These are phyloP conservation scores for Diplodia seriata DNA, from an alignment of 2,329 filamentous ascomycete species.

Conservation along the genomic window DNA sequence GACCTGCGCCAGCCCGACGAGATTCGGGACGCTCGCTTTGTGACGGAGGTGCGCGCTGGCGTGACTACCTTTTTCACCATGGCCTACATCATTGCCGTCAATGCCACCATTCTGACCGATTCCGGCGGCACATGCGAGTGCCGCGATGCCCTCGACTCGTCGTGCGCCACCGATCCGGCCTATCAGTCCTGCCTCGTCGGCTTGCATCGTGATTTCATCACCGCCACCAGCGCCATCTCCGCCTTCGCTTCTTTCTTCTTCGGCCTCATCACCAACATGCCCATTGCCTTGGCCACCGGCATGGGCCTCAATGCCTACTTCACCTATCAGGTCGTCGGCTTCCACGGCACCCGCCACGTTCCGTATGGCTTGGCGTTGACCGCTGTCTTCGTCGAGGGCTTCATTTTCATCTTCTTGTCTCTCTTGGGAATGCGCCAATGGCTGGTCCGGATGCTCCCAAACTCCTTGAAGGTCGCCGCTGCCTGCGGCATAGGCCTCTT, in stretches of 20 bases:
- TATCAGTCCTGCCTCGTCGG: conserved; percentile 67
- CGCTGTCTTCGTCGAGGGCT: conserved; percentile 86
- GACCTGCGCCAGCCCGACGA: conserved; percentile 63
- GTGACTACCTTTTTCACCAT: conserved; percentile 69
- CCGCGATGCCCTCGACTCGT: conserved; percentile 54
- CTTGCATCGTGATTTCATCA: conserved; percentile 79
- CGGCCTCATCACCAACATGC: conserved; percentile 80
- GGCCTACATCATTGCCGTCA: conserved; percentile 75
- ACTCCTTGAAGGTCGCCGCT: conserved; percentile 84
- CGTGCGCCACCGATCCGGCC: conserved; percentile 62
- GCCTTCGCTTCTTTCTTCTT: conserved; percentile 79
- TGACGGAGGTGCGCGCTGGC: conserved; percentile 83
- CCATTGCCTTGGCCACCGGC: conserved; percentile 47
- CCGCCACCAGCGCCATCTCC: conserved; percentile 82
- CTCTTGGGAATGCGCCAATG: conserved; percentile 84
- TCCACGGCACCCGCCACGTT: conserved; percentile 73
- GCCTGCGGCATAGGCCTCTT: conserved; percentile 87
- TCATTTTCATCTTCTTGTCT: conserved; percentile 81
- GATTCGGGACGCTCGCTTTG: conserved; percentile 77
- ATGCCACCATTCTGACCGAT: conserved; percentile 60
- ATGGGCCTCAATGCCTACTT: conserved; percentile 81
- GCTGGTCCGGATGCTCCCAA: conserved; percentile 81
- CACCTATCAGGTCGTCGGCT: conserved; percentile 80
- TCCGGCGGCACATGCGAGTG: conserved; percentile 80
- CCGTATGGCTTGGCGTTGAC: conserved; percentile 79